These are phyloP conservation scores for Trichodelitschia bisporula DNA, from an alignment of 495 filamentous ascomycete species.

Conservation along the genomic window DNA sequence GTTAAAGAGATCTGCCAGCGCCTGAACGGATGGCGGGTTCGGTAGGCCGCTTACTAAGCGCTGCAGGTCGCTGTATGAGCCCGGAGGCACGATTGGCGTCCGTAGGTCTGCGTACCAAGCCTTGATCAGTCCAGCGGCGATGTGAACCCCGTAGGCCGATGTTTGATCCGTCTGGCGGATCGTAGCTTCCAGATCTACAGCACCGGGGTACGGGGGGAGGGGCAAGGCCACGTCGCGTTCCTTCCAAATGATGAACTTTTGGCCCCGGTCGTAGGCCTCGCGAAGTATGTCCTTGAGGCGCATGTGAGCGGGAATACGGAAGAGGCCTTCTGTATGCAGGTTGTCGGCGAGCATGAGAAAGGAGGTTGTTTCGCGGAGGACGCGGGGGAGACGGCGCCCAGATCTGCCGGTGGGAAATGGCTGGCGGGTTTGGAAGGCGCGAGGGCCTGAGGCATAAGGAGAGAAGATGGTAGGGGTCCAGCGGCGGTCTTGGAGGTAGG, in stretches of 20 bases:
- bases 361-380: constrained; percentile 24
- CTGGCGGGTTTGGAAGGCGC: constrained; percentile 19
- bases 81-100: constrained; percentile 23
- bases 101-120: constrained; percentile 28
- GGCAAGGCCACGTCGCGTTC: constrained; percentile 14
- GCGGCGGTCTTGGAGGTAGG: constrained; percentile 26
- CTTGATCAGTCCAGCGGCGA: constrained; percentile 27
- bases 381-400: constrained; percentile 21
- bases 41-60: constrained; percentile 13
- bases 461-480: constrained; percentile 21
- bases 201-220: constrained; percentile 8
- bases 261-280: constrained; percentile 28
- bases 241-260: constrained; percentile 25
- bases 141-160: constrained; percentile 25
- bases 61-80: constrained; percentile 18
- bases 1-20: constrained; percentile 13
- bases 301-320: constrained; percentile 23
- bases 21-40: constrained; percentile 7
- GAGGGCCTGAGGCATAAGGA: constrained; percentile 21
- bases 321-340: constrained; percentile 23
- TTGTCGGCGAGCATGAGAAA: constrained; percentile 23
- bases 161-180: constrained; percentile 19
- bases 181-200: constrained; percentile 10
- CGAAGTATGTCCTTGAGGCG: constrained; percentile 21
- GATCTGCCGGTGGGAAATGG: constrained; percentile 18